Percentiles rank a stretch among this genome's conserved stretches.
phyloP scores from a whole-genome alignment of 2,329 filamentous ascomycete genomes.

The Penicillium sp. region DNA sequence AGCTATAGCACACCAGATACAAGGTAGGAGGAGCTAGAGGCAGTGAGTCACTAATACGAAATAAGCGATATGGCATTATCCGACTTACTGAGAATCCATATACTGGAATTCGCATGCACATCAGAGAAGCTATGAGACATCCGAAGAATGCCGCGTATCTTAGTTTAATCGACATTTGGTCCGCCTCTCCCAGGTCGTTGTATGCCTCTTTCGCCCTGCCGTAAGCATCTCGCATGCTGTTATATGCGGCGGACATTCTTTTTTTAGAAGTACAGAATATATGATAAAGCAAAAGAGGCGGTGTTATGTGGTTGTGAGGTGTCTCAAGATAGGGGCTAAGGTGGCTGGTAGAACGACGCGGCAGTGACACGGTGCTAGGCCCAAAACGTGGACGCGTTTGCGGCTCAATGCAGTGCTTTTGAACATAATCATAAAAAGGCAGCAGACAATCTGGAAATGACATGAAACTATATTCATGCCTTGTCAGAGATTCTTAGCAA shows the following conservation, averaged over 20 bases:
- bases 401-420: background rate
- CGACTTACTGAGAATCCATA: background rate
- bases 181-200: background rate
- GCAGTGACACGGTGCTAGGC: background rate
- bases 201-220: background rate
- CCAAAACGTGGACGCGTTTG: background rate
- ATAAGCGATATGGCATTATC: background rate
- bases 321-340: background rate
- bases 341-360: background rate
- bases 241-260: background rate
- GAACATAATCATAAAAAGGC: background rate
- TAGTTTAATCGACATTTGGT: background rate
- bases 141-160: background rate
- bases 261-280: background rate
- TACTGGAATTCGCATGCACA: background rate
- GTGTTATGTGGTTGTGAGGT: background rate
- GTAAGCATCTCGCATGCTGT: background rate
- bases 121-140: background rate
- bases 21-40: background rate
- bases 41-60: background rate
- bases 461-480: background rate
- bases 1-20: background rate
- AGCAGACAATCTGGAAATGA: background rate
- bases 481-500: background rate
- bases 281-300: background rate